Conservation (phyloP, 495 filamentous ascomycete genomes). For the Penicillium taxi region DNA sequence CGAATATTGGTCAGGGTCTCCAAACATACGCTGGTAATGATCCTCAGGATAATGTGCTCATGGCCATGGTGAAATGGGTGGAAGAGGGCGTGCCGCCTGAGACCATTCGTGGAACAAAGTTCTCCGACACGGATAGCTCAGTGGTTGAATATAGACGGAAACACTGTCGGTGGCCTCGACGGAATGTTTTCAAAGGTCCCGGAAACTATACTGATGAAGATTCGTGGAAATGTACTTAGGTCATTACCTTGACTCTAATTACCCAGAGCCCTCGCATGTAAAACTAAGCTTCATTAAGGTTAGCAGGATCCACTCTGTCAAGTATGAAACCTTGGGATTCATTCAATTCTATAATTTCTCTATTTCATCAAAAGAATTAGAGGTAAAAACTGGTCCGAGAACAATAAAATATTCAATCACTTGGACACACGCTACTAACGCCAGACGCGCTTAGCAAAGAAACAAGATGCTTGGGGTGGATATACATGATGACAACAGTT, state of each 20-base stretch:
- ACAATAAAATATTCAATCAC: no score
- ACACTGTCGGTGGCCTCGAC: slow-evolving; percentile 35
- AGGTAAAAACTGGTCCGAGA: no score
- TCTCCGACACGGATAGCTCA: slow-evolving; percentile 19
- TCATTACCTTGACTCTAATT: no score
- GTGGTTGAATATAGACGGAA: slow-evolving; percentile 30
- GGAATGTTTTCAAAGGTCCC: slow-evolving; percentile 28
- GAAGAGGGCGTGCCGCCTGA: slow-evolving; percentile 51
- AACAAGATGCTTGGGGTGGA: slow-evolving; percentile 12
- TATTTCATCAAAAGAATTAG: no score
- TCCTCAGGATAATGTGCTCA: slow-evolving; percentile 40
- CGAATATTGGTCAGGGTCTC: slow-evolving; percentile 41
- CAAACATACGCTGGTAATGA: slow-evolving; percentile 21
- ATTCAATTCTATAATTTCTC: no score
- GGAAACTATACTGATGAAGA: slow-evolving; percentile 36
- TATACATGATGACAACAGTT: slow-evolving; percentile 7
- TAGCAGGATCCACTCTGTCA: no score
- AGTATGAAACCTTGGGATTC: no score
- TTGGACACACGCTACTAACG: slow-evolving; percentile 4
- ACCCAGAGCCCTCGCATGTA: no score
- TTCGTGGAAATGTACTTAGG: slow-evolving; percentile 31
- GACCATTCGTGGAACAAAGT: slow-evolving; percentile 46
- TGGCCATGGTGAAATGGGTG: slow-evolving; percentile 53
- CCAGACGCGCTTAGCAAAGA: slow-evolving; percentile 12
- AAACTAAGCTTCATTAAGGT: no score